Evolutionary conservation across 2,329 filamentous ascomycete species (phyloP).

Genomic region (Erysiphe neolycopersici): DNA sequence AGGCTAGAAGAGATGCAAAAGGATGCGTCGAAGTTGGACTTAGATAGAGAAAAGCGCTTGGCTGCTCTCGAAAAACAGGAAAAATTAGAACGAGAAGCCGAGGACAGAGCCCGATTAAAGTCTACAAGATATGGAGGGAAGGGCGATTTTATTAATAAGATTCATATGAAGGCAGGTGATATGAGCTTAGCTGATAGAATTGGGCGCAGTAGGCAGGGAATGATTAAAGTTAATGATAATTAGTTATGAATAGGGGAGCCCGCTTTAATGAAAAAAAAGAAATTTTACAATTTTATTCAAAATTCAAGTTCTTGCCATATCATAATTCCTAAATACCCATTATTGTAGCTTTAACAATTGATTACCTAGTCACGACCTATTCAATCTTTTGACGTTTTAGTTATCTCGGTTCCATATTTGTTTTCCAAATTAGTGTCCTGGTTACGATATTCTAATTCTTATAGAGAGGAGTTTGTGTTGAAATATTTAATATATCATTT

Average conservation of each 20-base stretch:
- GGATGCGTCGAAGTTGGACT: conserved; percentile 40
- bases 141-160: conserved; percentile 32
- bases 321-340: too few species aligned
- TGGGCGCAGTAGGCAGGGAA: conserved; percentile 20
- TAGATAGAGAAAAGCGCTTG: conserved; percentile 41
- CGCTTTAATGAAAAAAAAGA: neutral
- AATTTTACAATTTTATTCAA: too few species aligned
- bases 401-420: too few species aligned
- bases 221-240: conserved; percentile 19
- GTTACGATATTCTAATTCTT: too few species aligned
- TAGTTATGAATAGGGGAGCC: neutral
- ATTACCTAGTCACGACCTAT: too few species aligned
- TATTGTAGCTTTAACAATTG: too few species aligned
- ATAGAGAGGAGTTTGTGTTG: too few species aligned
- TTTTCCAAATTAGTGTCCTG: too few species aligned
- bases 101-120: conserved; percentile 33
- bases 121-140: conserved; percentile 34
- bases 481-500: too few species aligned
- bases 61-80: conserved; percentile 40
- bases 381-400: too few species aligned
- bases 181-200: conserved; percentile 25
- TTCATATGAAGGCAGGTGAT: conserved; percentile 31
- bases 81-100: conserved; percentile 32
- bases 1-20: conserved; percentile 50
- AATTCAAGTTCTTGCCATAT: too few species aligned